Evolutionary conservation across 306 rosid species (phyloP).

Genomic region (Rosa rugosa): DNA sequence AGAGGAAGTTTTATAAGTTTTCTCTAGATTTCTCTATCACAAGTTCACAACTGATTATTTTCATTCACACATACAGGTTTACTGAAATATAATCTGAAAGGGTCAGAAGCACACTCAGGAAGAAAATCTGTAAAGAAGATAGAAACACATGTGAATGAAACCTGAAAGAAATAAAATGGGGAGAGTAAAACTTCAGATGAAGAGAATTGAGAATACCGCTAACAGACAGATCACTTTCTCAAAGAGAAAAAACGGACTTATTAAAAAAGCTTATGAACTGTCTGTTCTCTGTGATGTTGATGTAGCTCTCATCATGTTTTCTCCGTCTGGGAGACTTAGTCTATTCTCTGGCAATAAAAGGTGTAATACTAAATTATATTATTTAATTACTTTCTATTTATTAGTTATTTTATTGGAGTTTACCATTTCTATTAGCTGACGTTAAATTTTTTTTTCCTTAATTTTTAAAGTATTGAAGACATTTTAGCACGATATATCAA

Average conservation of each 20-base stretch:
- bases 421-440: neutral
- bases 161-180: slow-evolving; percentile 38
- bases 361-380: slow-evolving; percentile 13
- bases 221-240: slow-evolving; percentile 82
- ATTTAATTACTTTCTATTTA: neutral
- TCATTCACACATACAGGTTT: neutral
- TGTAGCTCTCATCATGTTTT: slow-evolving; percentile 70
- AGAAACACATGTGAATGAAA: neutral
- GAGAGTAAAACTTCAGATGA: slow-evolving; percentile 69
- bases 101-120: neutral
- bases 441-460: neutral
- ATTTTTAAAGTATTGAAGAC: slow-evolving; percentile 53
- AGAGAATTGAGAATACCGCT: slow-evolving; percentile 59
- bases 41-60: neutral
- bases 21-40: neutral
- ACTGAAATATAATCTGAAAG: neutral
- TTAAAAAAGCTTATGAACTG: slow-evolving; percentile 74
- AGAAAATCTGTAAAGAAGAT: too few species aligned
- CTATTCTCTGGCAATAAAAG: slow-evolving; percentile 56
- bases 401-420: neutral
- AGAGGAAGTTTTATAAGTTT: neutral
- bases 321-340: slow-evolving; percentile 55
- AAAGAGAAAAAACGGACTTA: slow-evolving; percentile 63
- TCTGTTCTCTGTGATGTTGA: slow-evolving; percentile 79
- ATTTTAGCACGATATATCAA: slow-evolving; percentile 53